Evolutionary conservation across 192 early-diverging fungal species (phyloP), one percentile per base, ranked within the genome.

Genomic region (Obelidium mucronatum): DNA sequence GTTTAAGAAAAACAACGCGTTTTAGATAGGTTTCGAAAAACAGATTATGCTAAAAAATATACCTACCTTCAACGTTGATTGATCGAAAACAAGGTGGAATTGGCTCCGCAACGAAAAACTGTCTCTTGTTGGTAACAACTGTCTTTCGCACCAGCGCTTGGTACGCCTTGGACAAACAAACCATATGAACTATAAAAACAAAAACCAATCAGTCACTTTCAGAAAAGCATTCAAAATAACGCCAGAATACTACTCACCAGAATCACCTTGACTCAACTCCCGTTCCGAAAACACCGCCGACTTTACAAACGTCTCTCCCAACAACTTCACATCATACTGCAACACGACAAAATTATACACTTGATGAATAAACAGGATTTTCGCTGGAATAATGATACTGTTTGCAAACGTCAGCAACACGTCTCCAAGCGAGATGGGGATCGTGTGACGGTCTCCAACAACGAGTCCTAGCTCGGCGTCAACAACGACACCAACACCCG

Each of bases 331-430:
- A 53, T 97, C 91, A 72, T 96, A 98, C 53, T 92, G 87, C 31
- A 98, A 51, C 34, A 98, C 80, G 1, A 89, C 91, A 88, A 91
- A 94, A 84, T 96, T 97, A 79, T 92, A 91, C 3, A 87, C 86
- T 4, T 94, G 95, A 66, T 97, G 95, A 37, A 94, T 59, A 69
- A 92, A 95, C 5, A 92, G 78, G 34, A 97, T 76, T 67, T 88
- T 90, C 17, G 89, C 96, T 0, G 95, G 95, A 66, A 98, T 90
- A 51, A 93, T 89, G 30, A 95, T 90, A 35, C 87, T 89, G 74
- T 95, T 92, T 40, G 89, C 93, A 81, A 98, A 91, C 0, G 92
- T 94, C 40, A 98, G 80, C 53, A 89, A 85, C n/a, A 96, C 84
- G 63, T 94, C 92, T n/a, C 95, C 93, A 22, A 95, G 79, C 17